Evolutionary conservation across 441 rosid species (phyloP), one percentile per base, ranked within the genome.

Genomic region (Rhodomyrtus psidioides): DNA sequence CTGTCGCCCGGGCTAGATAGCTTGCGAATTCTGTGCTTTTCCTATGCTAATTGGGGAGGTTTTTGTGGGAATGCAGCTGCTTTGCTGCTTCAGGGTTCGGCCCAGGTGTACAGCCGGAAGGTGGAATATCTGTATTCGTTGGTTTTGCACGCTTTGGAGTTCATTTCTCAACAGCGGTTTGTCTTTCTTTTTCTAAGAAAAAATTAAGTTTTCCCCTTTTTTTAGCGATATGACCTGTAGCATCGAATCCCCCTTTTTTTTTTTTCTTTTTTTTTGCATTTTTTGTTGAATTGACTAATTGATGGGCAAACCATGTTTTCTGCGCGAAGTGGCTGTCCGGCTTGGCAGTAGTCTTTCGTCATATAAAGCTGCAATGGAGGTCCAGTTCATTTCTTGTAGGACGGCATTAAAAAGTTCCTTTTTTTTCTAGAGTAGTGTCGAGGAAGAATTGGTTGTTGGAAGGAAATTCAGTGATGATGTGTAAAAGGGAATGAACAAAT

Each of bases 61-160:
- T 34, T 86, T 34, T 9, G 27, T 85, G 85, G 79, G 84, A 89
- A 76, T 89, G 89, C 85, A 97, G 98, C 98, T 91, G 99, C 99
- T 88, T 91, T 97, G 91, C 90, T 97, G 89, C 94, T 97, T 91
- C 99, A 97, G 93, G 98, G 98, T 81, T 97, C 98, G 53, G 94
- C 94, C 85, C 98, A 95, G 86, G 99, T 97, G 70, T 97, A 97
- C 82, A 94, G 98, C 92, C 91, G 97, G 90, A 96, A 96, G 88
- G 99, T 96, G 15, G 99, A 96, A 91, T 96, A 96, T 90, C 88
- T 96, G 42, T 95, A 95, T 90, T 94, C 90, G 88, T 92, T 96
- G 93, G 98, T 96, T 76, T 89, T 96, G 87, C 98, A 95, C 88
- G 91, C 97, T 56, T 92, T 96, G 93, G 98, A 95, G 89, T 96